These are phyloP conservation scores for Rutstroemia sp. DNA, from an alignment of 2,329 filamentous ascomycete species.

Conservation along the genomic window DNA sequence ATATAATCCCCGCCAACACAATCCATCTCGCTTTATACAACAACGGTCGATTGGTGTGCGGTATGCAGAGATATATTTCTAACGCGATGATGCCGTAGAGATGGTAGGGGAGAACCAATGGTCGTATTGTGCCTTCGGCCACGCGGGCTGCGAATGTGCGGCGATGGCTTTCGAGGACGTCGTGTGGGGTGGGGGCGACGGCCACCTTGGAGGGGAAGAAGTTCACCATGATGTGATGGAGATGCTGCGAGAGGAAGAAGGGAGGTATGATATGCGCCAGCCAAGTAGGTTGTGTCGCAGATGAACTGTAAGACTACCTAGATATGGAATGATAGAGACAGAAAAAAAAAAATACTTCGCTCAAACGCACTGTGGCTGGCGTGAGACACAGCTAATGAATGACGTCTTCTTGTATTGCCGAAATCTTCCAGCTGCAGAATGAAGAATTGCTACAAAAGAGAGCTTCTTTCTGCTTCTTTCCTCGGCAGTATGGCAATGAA, in stretches of 20 bases:
- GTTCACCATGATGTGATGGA: not conserved
- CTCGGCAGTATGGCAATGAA: too few relatives aligned
- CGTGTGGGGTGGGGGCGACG: slow-evolving; percentile 14
- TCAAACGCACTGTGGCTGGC: too few relatives aligned
- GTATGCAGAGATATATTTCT: slow-evolving; percentile 47
- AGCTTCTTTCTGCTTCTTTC: too few relatives aligned
- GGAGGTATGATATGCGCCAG: not conserved
- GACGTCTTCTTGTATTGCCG: too few relatives aligned
- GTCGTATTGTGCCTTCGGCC: slow-evolving; percentile 35
- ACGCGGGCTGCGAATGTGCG: slow-evolving; percentile 32
- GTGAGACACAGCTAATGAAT: too few relatives aligned
- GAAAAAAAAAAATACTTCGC: too few relatives aligned
- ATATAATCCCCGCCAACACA: slow-evolving; percentile 37
- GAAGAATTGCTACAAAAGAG: too few relatives aligned
- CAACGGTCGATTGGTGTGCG: slow-evolving; percentile 43
- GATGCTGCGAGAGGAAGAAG: not conserved
- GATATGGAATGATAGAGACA: too few relatives aligned
- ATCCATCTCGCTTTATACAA: slow-evolving; percentile 44
- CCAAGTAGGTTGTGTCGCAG: too few relatives aligned
- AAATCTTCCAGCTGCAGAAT: too few relatives aligned
- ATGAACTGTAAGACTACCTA: too few relatives aligned
- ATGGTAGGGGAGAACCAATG: slow-evolving; percentile 46
- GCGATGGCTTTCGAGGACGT: slow-evolving; percentile 30
- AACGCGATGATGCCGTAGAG: slow-evolving; percentile 41
- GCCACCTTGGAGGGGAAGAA: not conserved